Conservation (phyloP, 1,284 basidiomycete genomes). For the Cerrena zonata region DNA sequence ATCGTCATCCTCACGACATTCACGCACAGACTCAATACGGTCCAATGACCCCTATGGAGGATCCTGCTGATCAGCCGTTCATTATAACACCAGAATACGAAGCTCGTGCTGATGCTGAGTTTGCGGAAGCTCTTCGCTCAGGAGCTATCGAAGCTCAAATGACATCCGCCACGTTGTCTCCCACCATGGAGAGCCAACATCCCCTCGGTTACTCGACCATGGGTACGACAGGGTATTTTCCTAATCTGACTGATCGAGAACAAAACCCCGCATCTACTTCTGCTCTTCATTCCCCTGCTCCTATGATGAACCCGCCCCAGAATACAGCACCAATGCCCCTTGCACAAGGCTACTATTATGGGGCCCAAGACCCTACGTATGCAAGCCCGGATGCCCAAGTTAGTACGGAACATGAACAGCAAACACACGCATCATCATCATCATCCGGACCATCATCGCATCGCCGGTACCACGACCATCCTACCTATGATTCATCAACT, state of each 20-base stretch:
- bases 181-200: not conserved
- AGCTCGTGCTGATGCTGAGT: conserved; percentile 24
- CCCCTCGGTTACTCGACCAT: not conserved
- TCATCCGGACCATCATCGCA: not conserved
- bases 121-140: conserved; percentile 24
- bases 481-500: not conserved
- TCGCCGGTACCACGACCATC: not conserved
- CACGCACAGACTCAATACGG: too few species aligned
- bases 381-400: not conserved
- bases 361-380: not conserved
- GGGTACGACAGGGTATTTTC: not conserved
- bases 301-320: not conserved
- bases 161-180: conserved; percentile 9
- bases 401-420: not conserved
- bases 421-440: not conserved
- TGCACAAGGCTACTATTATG: not conserved
- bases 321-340: not conserved
- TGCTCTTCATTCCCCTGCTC: not conserved
- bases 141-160: conserved; percentile 22
- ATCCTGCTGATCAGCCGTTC: conserved; percentile 26
- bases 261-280: not conserved
- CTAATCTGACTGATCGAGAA: not conserved
- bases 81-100: conserved; percentile 28
- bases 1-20: conserved; percentile 11
- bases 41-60: conserved; percentile 7